A percentile compares a stretch with the other conserved stretches of the same genome.
These are phyloP conservation scores for Naganishia onofrii DNA, from an alignment of 768 basidiomycete species.

Conservation along the genomic window DNA sequence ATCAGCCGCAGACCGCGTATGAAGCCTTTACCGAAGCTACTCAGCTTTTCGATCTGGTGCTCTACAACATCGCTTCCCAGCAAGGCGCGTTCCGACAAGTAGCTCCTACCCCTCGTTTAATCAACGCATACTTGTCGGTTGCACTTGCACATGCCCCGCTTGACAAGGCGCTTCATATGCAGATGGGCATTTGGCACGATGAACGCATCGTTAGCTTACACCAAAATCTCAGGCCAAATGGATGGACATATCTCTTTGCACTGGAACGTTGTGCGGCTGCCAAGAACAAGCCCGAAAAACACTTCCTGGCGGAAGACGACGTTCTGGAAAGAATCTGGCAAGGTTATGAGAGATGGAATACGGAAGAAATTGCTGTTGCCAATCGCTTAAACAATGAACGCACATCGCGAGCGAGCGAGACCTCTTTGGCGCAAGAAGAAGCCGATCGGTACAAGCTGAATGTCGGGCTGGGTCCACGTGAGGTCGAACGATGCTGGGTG, in stretches of 20 bases:
- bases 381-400: constrained; percentile 9
- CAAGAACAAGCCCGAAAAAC: constrained; percentile 56
- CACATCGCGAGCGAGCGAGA: neutral
- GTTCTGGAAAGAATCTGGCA: constrained; percentile 64
- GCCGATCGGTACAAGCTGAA: constrained; percentile 1
- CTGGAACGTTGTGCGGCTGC: constrained; percentile 64
- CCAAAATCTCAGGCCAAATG: constrained; percentile 56
- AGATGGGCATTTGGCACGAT: constrained; percentile 48
- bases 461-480: constrained; percentile 40
- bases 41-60: constrained; percentile 30
- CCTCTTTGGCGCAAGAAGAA: neutral
- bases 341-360: constrained; percentile 57
- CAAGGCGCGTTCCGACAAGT: constrained; percentile 61
- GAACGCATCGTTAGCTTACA: constrained; percentile 53
- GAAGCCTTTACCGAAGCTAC: constrained; percentile 35
- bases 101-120: constrained; percentile 60
- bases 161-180: constrained; percentile 57
- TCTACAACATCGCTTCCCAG: constrained; percentile 13
- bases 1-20: constrained; percentile 32
- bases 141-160: constrained; percentile 64
- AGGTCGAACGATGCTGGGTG: constrained; percentile 66
- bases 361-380: constrained; percentile 31
- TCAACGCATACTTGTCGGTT: constrained; percentile 79
- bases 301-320: constrained; percentile 29
- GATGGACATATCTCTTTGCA: constrained; percentile 63